Base-by-base conservation (phyloP, 2,329 filamentous ascomycete genomes). In the Tolypocladium guangdongense region DNA sequence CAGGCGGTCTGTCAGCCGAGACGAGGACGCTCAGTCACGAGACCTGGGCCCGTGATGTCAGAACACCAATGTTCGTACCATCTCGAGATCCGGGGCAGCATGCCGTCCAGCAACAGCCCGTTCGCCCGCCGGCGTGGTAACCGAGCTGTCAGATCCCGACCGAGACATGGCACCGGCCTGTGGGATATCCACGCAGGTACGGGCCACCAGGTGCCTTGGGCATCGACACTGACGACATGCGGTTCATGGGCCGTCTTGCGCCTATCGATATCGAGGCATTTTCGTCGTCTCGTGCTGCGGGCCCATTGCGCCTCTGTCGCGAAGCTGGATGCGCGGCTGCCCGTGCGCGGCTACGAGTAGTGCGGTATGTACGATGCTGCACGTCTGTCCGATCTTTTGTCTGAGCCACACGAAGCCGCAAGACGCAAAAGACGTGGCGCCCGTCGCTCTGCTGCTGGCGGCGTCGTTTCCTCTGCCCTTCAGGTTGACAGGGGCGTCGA, bases 281-380 rank as follows among this genome's bases (percentile, higher is more conserved):
- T 27, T 27, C 46, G 7, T 10, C 16, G 24, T 46, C 16, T 4
- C 14, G 14, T 18, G 22, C 20, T 7, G 41, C 22, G 32, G n/a
- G 27, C 27, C 27, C 32, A 53, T 53, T 53, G 52, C 52, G 52
- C 52, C 52, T 50, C 52, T 32, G 39, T 53, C 48, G 18, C 36
- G 18, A 27, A 41, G 52, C 52, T 53, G 52, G 45, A 30, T 12
- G 22, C 7, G 6, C 27, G 35, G 48, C 22, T 38, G 33, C 48
- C 16, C 35, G 22, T 11, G 6, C 22, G 27, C 24, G 27, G 27
- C 11, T 20, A 30, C 24, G 1, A 8, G 32, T 12, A 14, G 11
- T 4, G 24, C 12, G 0, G 11, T 32, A 51, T 41, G 53, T 51
- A 49, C 49, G 49, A 54, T 54, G 32, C 53, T 52, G 49, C 53